Evolutionary conservation across 164 flowering plant species (phyloP).

Genomic region (Piper longum): DNA sequence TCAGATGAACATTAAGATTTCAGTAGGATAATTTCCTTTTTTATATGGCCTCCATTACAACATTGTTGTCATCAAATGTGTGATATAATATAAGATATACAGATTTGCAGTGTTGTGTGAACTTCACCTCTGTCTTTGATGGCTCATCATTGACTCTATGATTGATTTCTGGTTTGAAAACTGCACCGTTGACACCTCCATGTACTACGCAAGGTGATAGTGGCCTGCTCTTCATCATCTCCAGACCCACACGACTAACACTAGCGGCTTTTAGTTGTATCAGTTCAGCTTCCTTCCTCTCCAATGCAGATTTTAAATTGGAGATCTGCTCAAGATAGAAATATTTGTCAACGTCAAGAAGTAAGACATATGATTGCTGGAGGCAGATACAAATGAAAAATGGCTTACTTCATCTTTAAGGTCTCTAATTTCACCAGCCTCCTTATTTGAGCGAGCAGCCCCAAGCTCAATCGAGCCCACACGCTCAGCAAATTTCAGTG

Average conservation of each 20-base stretch:
- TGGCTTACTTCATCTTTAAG: conserved; percentile 53
- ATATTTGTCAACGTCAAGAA: neutral
- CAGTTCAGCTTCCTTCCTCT: conserved; percentile 65
- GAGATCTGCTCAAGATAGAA: conserved; percentile 32
- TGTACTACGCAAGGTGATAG: conserved; percentile 49
- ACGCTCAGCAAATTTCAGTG: conserved; percentile 74
- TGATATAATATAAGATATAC: neutral
- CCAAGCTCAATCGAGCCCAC: conserved; percentile 75
- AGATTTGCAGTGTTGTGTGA: too few relatives aligned
- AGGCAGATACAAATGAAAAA: too few relatives aligned
- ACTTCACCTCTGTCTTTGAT: conserved; percentile 41
- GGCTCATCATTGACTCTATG: conserved; percentile 27
- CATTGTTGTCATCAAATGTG: neutral
- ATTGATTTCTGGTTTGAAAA: conserved; percentile 30
- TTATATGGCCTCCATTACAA: too few relatives aligned
- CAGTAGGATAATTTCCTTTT: neutral
- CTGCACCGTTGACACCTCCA: conserved; percentile 21
- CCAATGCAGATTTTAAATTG: conserved; percentile 41
- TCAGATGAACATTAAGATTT: neutral
- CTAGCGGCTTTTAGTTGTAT: conserved; percentile 36
- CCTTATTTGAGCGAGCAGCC: conserved; percentile 58
- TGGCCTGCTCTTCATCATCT: conserved; percentile 28
- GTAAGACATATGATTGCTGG: too few relatives aligned
- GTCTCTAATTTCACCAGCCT: conserved; percentile 51
- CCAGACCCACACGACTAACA: conserved; percentile 14